These are phyloP conservation scores for Zymoseptoria passerinii DNA, from an alignment of 2,329 filamentous ascomycete genomes.

Conservation along the genomic window DNA sequence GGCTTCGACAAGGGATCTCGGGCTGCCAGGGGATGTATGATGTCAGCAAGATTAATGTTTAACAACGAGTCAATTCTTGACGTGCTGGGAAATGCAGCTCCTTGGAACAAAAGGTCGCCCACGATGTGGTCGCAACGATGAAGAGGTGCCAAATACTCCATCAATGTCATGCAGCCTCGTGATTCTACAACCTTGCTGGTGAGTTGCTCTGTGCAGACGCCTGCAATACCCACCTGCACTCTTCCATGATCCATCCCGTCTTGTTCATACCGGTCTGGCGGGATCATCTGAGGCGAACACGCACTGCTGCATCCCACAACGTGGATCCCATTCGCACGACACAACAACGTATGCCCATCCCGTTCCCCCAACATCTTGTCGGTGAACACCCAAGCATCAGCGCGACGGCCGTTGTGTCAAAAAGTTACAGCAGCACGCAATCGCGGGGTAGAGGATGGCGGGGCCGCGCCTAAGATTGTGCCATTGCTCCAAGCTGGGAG, in stretches of 20 bases:
- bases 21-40: background rate
- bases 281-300: background rate
- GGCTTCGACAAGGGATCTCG: constrained; percentile 2
- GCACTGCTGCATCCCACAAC: background rate
- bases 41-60: background rate
- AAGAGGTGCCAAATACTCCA: too few relatives aligned
- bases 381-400: background rate
- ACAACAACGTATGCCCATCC: background rate
- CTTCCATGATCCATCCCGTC: background rate
- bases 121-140: too few relatives aligned
- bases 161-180: background rate
- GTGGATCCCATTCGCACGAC: background rate
- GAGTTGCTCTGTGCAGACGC: background rate
- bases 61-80: background rate
- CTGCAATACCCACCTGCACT: background rate
- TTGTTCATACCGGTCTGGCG: background rate
- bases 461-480: constrained; percentile 1
- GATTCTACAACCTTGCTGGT: background rate
- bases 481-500: background rate
- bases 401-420: background rate
- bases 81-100: background rate
- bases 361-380: background rate
- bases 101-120: background rate
- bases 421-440: background rate
- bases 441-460: background rate